Base-by-base conservation (phyloP, 441 rosid genomes). In the Gossypium trilobum region DNA sequence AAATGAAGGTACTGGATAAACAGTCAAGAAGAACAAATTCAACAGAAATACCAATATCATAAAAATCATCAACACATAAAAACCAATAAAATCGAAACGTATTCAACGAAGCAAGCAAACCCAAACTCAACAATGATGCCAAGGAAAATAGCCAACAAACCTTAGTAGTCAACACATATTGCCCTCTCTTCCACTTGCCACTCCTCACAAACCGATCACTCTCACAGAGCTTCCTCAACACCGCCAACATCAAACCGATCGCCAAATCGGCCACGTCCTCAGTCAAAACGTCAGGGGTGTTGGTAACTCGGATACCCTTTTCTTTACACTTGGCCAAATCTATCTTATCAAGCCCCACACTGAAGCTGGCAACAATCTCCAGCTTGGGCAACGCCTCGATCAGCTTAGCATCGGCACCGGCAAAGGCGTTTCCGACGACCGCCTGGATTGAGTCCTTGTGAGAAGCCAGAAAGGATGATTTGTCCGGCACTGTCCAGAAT, bases 231-330 rank as follows among this genome's bases (percentile, higher is more conserved):
- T 89, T 85, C 84, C 97, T 86, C 67, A 88, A 72, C 69, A 94
- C 91, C 11, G 92, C 90, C 74, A 92, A 66, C 59, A 86, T 90
- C 75, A 94, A 80, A 22, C 92, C 98, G 62, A 92, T 82, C 10
- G 95, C 95, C 75, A 92, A 85, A 81, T 94, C 98, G 2, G 97
- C 98, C 9, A 90, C 97, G 76, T 94, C 97, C 19, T 90, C 97
- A 5, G 97, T 90, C 77, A 90, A 78, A 62, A 92, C 98, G 72
- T 90, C 97, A 14, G 99, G 99, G 0, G 99, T 90, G 72, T 90
- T 86, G 29, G 96, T 90, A 19, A 90, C 99, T 65, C 88, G 83
- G 63, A 92, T 85, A 73, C 95, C 93, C 80, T 78, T 92, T 69
- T 89, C 93, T 71, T 78, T 85, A 77, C 97, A 95, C 78, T 88